Base-by-base conservation (phyloP, 345 rosid species). In the Pistacia integerrima region DNA sequence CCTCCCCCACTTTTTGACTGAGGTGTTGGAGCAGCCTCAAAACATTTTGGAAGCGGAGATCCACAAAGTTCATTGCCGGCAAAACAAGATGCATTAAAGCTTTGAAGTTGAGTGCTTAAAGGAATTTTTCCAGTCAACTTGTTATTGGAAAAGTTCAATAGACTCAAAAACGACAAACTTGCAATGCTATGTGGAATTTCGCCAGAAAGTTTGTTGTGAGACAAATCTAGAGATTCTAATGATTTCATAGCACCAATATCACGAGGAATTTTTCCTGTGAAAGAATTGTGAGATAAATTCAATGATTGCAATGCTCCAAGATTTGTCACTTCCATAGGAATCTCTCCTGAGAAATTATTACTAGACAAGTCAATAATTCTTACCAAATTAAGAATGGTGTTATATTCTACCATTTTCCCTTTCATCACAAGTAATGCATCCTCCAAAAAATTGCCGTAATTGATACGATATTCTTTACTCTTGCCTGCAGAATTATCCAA, bases 381-480 rank as follows among this genome's bases (percentile, higher is more conserved):
- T 2, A 76, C 76, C 0, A 80, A 66, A 35, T 49, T 36, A 1
- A 82, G 78, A 25, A 51, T 78, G 46, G 52, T 68, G 17, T 72
- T 61, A 20, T 84, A 76, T n/a, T 84, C 80, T 1, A 57, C 46
- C 68, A 59, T 4, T 22, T n/a, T 69, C 3, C 84, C 87, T 33
- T 64, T 84, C 58, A 58, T 81, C 72, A 81, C 57, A 28, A 78
- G 11, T 13, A 62, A 62, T 1, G 74, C 22, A 11, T 69, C 71
- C 60, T 84, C 84, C 1, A 51, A 1, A 44, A 69, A 30, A 46
- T 3, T 14, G 0, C 11, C 11, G 10, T 20, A 55, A 11, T 55
- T 67, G 12, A 25, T 17, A 11, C 44, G 8, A 59, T 67, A 59
- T 7, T 28, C 7, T 36, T 68, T 73, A 5, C 61, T 69, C 28